Percentiles rank a stretch among this genome's conserved stretches.
phyloP scores from a whole-genome alignment of 805 yeast genomes.

The Lachancea sp. region DNA sequence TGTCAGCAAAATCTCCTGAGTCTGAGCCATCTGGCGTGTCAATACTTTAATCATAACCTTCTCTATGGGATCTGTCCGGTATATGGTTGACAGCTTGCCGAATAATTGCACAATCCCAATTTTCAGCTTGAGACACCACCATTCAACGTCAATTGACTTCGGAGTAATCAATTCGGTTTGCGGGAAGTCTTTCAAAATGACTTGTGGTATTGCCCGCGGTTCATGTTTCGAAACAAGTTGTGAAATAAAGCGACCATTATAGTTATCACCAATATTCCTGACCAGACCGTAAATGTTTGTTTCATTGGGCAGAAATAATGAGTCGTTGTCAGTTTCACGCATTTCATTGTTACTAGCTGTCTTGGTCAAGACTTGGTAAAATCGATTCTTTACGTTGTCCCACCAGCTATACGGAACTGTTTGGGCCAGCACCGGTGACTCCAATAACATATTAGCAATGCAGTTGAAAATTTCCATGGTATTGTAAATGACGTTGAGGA shows the following conservation, averaged over 20 bases:
- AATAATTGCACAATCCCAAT: constrained; percentile 43
- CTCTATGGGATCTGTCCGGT: constrained; percentile 16
- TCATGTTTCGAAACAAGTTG: constrained; percentile 16
- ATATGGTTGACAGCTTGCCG: constrained; percentile 35
- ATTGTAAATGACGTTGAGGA: constrained; percentile 46
- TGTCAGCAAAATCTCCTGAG: constrained; percentile 10
- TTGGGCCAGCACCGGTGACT: background rate
- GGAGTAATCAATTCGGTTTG: constrained; percentile 4
- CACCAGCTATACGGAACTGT: constrained; percentile 18
- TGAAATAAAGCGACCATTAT: constrained; percentile 19
- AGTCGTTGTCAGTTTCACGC: background rate
- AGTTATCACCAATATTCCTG: constrained; percentile 27
- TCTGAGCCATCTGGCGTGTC: constrained; percentile 27
- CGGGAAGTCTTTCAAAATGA: constrained; percentile 25
- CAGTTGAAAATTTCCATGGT: constrained; percentile 47
- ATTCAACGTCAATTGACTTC: constrained; percentile 15
- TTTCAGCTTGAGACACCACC: constrained; percentile 31
- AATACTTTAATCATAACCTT: constrained; percentile 23
- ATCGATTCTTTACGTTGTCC: constrained; percentile 21
- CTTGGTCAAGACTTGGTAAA: constrained; percentile 21
- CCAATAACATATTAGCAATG: constrained; percentile 30
- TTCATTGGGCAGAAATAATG: constrained; percentile 2
- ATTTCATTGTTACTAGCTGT: constrained; percentile 2
- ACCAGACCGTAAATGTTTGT: constrained; percentile 18
- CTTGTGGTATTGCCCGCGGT: constrained; percentile 22